Conservation (phyloP, 1,284 basidiomycete species). For the Microbotryum lychnidis-dioicae region DNA sequence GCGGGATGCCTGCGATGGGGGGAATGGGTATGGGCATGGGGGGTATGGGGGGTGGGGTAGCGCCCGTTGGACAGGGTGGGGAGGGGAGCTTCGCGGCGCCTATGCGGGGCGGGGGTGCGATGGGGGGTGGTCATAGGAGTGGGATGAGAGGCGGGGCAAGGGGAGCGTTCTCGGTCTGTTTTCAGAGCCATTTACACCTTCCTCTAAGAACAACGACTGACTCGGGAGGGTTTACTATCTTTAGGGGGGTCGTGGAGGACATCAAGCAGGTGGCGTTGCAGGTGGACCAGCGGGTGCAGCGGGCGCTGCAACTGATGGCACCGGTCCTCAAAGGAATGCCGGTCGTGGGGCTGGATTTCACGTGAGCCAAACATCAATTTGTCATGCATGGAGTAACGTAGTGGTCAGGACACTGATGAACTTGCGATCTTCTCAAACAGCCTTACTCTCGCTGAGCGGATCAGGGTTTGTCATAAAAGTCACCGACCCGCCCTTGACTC, state of each 20-base stretch:
- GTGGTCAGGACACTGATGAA: too few species aligned
- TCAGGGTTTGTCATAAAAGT: too few species aligned
- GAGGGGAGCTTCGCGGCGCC: conserved; percentile 12
- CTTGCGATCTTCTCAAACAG: conserved; percentile 1
- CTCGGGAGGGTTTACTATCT: neutral
- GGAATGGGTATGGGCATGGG: conserved; percentile 38
- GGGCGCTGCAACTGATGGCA: conserved; percentile 6
- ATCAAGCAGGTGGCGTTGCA: neutral
- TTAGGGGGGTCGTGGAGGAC: conserved; percentile 25
- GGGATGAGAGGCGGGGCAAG: conserved; percentile 43
- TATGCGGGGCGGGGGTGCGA: conserved; percentile 10
- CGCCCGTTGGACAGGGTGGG: conserved; percentile 33
- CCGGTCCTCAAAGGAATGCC: conserved; percentile 19
- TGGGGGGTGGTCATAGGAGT: conserved; percentile 27
- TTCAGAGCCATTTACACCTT: neutral
- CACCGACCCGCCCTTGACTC: too few species aligned
- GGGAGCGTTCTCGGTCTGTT: conserved; percentile 21
- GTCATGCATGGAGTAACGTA: too few species aligned
- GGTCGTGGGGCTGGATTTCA: conserved; percentile 21
- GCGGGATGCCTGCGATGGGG: conserved; percentile 36
- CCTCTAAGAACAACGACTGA: too few species aligned
- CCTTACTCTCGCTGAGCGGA: conserved; percentile 24
- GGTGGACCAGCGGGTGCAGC: conserved; percentile 2
- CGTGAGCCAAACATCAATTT: conserved; percentile 2
- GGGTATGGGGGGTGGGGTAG: conserved; percentile 39